Base-by-base conservation (phyloP, 1,139 yeast species). In the Candida sanyaensis region DNA sequence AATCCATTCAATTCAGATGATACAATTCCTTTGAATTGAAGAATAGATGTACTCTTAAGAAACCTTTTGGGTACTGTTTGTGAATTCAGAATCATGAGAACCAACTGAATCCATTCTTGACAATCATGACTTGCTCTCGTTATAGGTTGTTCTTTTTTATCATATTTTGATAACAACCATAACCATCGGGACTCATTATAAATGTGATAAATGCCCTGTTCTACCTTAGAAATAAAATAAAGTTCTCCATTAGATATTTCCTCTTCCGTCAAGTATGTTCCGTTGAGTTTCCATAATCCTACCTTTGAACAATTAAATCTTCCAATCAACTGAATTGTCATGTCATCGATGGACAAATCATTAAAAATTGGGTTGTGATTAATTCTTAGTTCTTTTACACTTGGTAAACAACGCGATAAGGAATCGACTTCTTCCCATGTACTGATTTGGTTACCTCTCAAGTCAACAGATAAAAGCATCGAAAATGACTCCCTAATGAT, bases 181-280 rank as follows among this genome's bases (percentile, higher is more conserved):
- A 36, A 27, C 77, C 78, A 72, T 41, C 68, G 51, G 17, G 42
- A 8, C 9, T 39, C 40, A 34, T 62, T 47, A 26, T 50, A 44
- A 2, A 51, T 46, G 46, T 69, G 59, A 48, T 68, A 71, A 1
- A 49, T 46, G 0, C 71, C 69, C 17, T 63, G 58, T 11, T 59
- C 62, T 0, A 85, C 82, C 53, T 75, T 75, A 2, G 84, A 75
- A 31, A 86, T 70, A 54, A 86, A 84, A 57, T 79, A 88, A 4
- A 88, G 61, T 58, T 89, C 96, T 0, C 88, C 85, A 53, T 85
- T 87, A 2, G 53, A 54, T 28, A 90, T 71, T 47, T 84, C 87
- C 1, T 67, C 73, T 1, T 49, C 49, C 1, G 69, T 60, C 6
- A 88, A 65, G 0, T 44, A 43, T 1, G 81, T 73, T 1, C 96